Base-by-base conservation (phyloP, 2,329 filamentous ascomycete species). In the Bipolaris sorokiniana region DNA sequence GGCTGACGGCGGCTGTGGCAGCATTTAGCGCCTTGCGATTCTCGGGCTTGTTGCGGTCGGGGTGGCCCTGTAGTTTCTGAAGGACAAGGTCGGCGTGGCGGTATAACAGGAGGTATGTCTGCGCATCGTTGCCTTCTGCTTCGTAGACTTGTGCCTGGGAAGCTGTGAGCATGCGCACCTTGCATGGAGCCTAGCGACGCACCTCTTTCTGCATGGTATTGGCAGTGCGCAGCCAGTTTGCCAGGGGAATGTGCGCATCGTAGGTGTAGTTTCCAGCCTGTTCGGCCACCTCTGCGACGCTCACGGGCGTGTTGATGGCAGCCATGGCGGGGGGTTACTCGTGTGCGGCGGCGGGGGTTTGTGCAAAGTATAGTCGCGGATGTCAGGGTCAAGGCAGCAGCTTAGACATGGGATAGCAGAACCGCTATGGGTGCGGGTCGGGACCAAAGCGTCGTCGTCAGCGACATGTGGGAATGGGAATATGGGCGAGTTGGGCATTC, bases 61-160 rank as follows among this genome's bases (percentile, higher is more conserved):
- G 92, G 67, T 98, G 95, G 1, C 80, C 83, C 0, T 86, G 83
- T 7, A 99, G 82, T 51, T 89, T 84, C 6, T 91, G 85, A 26
- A 97, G 80, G 22, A 97, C 86, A n/a, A 99, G 86, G 51, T 89
- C 84, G 9, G 92, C 92, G 78, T 96, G 92, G 66, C 95, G 88
- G 73, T 95, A 91, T n/a, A 96, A 85, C 57, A 98, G 87, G 52
- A 97, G 84, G 76, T 96, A 99, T 4, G 94, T 91, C 71, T 95
- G 90, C 67, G 92, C 87, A 63, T 92, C 87, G 77, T 97, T 93
- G 69, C 89, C 89, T 76, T 98, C 94, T 40, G 85, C 84, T 69
- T 95, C 84, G 73, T 97, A 97, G 67, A 94, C 91, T 49, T 86
- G 83, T 18, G 92, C 93, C 91, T 97, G 70, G 11, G 40, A 18